Evolutionary conservation across 192 early-diverging fungal genomes (phyloP).

Genomic region (Cladochytrium replicatum): DNA sequence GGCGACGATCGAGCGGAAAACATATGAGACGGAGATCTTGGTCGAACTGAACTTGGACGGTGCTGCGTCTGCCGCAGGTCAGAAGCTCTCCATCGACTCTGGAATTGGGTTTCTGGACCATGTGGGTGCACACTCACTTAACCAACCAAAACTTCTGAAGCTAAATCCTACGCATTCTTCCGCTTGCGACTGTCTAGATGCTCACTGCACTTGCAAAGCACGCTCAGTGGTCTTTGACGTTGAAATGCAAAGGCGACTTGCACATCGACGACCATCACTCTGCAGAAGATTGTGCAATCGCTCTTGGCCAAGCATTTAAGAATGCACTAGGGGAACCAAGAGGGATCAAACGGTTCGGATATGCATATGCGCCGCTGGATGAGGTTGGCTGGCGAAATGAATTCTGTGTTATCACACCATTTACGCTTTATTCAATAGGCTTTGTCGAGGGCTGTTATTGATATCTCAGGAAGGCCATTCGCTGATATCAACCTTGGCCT

Average conservation of each 20-base stretch:
- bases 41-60: slow-evolving; percentile 56
- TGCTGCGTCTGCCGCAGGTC: slow-evolving; percentile 32
- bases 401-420: too few relatives aligned
- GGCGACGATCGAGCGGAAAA: slow-evolving; percentile 67
- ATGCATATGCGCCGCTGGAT: slow-evolving; percentile 91
- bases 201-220: slow-evolving; percentile 97
- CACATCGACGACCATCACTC: slow-evolving; percentile 99
- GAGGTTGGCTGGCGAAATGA: too few relatives aligned
- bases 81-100: slow-evolving; percentile 70
- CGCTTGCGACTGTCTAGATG: slow-evolving; percentile 51
- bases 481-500: slow-evolving; percentile 74
- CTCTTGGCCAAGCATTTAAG: slow-evolving; percentile 88
- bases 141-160: not conserved
- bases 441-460: slow-evolving; percentile 85
- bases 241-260: slow-evolving; percentile 85
- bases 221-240: slow-evolving; percentile 74
- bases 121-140: slow-evolving; percentile 28
- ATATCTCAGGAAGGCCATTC: slow-evolving; percentile 90
- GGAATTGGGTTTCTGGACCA: slow-evolving; percentile 99
- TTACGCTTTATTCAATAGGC: slow-evolving; percentile 39
- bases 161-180: not conserved
- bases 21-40: slow-evolving; percentile 87
- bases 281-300: slow-evolving; percentile 90
- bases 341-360: slow-evolving; percentile 90
- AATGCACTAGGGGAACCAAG: slow-evolving; percentile 80